A percentile compares a stretch with the other conserved stretches of the same genome.
These are phyloP conservation scores for Leccinellum albellum DNA, from an alignment of 768 basidiomycete species.

Conservation along the genomic window DNA sequence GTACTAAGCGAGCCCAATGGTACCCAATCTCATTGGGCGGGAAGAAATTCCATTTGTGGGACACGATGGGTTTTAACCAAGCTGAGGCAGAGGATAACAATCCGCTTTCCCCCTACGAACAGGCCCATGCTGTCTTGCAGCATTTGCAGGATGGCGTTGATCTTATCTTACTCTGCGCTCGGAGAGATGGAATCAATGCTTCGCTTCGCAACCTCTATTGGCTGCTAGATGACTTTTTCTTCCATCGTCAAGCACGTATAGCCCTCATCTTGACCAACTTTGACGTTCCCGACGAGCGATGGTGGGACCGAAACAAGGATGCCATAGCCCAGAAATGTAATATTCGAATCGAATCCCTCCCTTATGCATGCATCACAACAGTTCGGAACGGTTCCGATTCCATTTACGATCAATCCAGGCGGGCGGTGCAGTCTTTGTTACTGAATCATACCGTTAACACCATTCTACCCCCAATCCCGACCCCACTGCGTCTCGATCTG, in stretches of 20 bases:
- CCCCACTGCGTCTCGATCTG: slow-evolving; percentile 14
- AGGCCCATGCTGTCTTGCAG: slow-evolving; percentile 33
- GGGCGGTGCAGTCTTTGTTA: slow-evolving; percentile 8
- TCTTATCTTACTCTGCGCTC: slow-evolving; percentile 38
- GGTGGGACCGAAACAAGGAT: slow-evolving; percentile 36
- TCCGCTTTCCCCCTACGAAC: slow-evolving; percentile 22
- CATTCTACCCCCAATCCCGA: slow-evolving; percentile 5
- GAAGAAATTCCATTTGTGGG: slow-evolving; percentile 28
- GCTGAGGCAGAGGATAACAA: slow-evolving; percentile 10
- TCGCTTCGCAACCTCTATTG: slow-evolving; percentile 35
- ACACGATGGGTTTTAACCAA: slow-evolving; percentile 34
- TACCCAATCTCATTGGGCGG: slow-evolving; percentile 17
- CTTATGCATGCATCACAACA: slow-evolving; percentile 20
- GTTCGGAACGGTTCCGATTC: not conserved
- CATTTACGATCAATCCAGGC: slow-evolving; percentile 12
- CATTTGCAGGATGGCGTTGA: slow-evolving; percentile 34
- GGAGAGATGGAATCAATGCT: slow-evolving; percentile 35
- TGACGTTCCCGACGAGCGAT: slow-evolving; percentile 30
- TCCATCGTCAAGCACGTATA: slow-evolving; percentile 32
- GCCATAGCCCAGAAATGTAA: slow-evolving; percentile 12
- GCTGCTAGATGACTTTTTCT: slow-evolving; percentile 37
- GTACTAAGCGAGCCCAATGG: slow-evolving; percentile 30
- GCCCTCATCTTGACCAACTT: slow-evolving; percentile 40
- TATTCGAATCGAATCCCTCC: slow-evolving; percentile 9
- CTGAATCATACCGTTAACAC: not conserved